Base-by-base conservation (phyloP, 2,329 filamentous ascomycete genomes). In the Fusarium caatingaense region DNA sequence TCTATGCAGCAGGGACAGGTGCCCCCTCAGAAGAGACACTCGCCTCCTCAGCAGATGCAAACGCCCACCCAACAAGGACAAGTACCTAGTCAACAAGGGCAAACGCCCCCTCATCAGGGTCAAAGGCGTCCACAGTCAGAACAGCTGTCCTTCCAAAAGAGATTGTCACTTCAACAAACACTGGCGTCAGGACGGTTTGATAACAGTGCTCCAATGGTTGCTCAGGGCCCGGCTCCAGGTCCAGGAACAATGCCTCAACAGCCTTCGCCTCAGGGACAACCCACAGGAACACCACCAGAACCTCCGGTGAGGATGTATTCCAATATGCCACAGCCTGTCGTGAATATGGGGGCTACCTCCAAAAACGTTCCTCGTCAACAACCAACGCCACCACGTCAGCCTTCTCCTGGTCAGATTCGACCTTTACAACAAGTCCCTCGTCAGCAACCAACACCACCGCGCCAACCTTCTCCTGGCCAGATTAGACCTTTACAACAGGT, bases 61-160 rank as follows among this genome's bases (percentile, higher is more conserved):
- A 23, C 51, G 21, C 23, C 27, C 25, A 30, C 20, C 28, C 49
- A 56, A 15, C 49, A 66, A 18, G 50, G 30, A 7, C 57, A 62
- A 18, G 16, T 41, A 8, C 27, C 40, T 37, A 37, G 23, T 21
- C 49, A 56, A 15, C 49, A 66, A 12, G 50, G 25, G 7, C 57
- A 62, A 20, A 27, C 45, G 10, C 37, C 40, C 16, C 20, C 27
- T 13, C 5, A 15, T 20, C 48, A 51, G 16, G 13, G 23, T 20
- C 48, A 51, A n/a, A 41, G 16, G 6, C 57, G 54, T 18, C 32
- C 46, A 15, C 44, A 61, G 9, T 16, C 25, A 16, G 45, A 42
- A 21, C 57, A 49, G 11, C 25, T 54, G 18, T 40, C 34, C 20
- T 42, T 41, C 25, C 54, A 59, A 10, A 40, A 61, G n/a, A 48